Percentiles rank a stretch among this genome's conserved stretches.
Conservation (phyloP, 352 stramenopile genomes). For the Phytophthora cactorum region DNA sequence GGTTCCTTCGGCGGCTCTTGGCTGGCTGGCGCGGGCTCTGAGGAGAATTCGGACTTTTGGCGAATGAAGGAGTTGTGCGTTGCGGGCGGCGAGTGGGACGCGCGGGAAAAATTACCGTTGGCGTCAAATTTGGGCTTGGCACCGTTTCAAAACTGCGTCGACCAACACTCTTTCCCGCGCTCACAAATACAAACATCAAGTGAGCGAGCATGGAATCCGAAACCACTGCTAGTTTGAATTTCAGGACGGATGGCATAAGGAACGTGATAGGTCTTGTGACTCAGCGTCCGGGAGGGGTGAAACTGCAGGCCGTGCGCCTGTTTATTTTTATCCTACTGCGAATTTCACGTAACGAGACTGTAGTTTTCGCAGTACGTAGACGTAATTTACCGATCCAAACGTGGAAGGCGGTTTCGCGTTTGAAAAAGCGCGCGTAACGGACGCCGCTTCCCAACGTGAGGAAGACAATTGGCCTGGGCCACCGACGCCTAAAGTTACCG, state of each 20-base stretch:
- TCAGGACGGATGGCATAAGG: conserved; percentile 19
- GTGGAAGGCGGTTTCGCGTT: conserved; percentile 35
- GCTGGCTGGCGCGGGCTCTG: conserved; percentile 78
- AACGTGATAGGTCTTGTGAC: not conserved
- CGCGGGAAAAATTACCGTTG: conserved; percentile 33
- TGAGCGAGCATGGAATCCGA: conserved; percentile 19
- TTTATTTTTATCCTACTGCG: conserved; percentile 19
- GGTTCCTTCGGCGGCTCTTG: conserved; percentile 57
- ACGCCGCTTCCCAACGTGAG: conserved; percentile 28
- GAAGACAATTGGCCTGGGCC: not conserved
- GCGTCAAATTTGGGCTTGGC: conserved; percentile 36
- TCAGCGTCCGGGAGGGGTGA: conserved; percentile 13
- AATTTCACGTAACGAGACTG: conserved; percentile 21
- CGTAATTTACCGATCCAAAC: conserved; percentile 25
- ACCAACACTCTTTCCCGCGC: conserved; percentile 28
- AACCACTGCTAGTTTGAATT: conserved; percentile 35
- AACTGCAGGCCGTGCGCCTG: conserved; percentile 1
- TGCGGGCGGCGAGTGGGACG: conserved; percentile 25
- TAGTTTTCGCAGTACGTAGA: conserved; percentile 13
- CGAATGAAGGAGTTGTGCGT: conserved; percentile 75
- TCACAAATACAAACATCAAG: conserved; percentile 23
- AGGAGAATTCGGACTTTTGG: conserved; percentile 83
- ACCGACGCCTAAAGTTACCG: conserved; percentile 13
- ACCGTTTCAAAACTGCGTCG: conserved; percentile 31
- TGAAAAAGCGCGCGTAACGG: conserved; percentile 45